phyloP scores from a whole-genome alignment of 352 stramenopile genomes.

The Phytopythium mirpurense region DNA sequence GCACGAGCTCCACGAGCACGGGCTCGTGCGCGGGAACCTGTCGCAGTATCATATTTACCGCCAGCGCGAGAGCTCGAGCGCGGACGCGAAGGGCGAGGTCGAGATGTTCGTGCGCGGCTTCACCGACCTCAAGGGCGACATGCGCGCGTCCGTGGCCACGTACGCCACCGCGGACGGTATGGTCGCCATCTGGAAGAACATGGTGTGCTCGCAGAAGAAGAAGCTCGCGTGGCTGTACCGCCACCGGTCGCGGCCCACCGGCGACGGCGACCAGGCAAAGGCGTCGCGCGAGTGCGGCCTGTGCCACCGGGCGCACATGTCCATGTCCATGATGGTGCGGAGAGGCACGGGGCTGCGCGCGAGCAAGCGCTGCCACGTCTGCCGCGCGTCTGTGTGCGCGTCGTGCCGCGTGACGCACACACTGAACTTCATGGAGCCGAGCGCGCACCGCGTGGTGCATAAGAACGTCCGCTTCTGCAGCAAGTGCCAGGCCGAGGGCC shows the following conservation, averaged over 20 bases:
- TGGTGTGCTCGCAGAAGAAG: conserved; percentile 37
- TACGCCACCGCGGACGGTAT: conserved; percentile 13
- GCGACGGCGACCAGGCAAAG: conserved; percentile 6
- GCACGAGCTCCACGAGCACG: conserved; percentile 12
- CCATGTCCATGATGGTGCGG: conserved; percentile 8
- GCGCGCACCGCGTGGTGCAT: conserved; percentile 8
- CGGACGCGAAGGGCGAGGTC: conserved; percentile 13
- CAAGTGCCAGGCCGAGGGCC: conserved; percentile 5
- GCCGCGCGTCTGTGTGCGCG: conserved; percentile 9
- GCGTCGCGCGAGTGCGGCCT: conserved; percentile 16
- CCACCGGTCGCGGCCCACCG: conserved; percentile 11
- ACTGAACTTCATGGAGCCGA: conserved; percentile 14
- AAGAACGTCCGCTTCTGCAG: conserved; percentile 18
- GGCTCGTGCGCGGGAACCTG: conserved; percentile 24
- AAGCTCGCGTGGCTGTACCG: conserved; percentile 38
- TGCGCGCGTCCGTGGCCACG: conserved; percentile 1
- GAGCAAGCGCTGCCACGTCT: conserved; percentile 14
- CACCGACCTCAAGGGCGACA: conserved; percentile 6
- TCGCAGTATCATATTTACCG: conserved; percentile 26
- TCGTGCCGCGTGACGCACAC: conserved; percentile 19
- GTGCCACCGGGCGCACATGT: conserved; percentile 2
- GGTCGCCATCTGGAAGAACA: conserved; percentile 10
- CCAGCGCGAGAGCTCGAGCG: conserved; percentile 11
- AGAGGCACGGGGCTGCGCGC: neutral
- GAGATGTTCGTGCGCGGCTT: conserved; percentile 23